Conservation (phyloP, 805 yeast genomes). For the Yarrowia keelungensis region DNA sequence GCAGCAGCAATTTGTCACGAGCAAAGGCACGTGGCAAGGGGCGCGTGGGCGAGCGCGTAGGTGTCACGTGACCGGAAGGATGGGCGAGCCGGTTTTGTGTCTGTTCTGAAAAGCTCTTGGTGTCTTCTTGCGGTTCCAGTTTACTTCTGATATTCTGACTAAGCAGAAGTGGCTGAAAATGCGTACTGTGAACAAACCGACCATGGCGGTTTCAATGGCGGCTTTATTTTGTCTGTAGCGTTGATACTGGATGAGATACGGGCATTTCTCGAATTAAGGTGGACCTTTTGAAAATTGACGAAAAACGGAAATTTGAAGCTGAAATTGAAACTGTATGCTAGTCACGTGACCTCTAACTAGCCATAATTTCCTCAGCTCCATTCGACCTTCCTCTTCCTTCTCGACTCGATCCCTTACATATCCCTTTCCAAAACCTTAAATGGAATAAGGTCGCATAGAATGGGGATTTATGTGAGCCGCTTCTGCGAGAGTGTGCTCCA, state of each 20-base stretch:
- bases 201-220: no score
- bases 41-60: not conserved
- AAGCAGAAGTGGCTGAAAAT: not conserved
- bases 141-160: no score
- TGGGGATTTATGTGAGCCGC: not conserved
- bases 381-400: not conserved
- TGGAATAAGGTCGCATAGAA: not conserved
- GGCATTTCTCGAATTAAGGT: not conserved
- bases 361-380: not conserved
- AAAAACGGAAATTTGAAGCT: not conserved
- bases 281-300: not conserved
- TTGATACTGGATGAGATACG: not conserved
- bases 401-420: not conserved
- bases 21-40: not conserved
- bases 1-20: slow-evolving; percentile 23
- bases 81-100: no score
- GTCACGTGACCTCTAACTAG: not conserved
- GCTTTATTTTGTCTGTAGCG: not conserved
- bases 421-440: not conserved
- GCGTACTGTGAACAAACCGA: not conserved
- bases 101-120: no score
- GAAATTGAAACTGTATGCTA: not conserved
- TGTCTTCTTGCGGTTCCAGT: no score
- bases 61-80: no score
- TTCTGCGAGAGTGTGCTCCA: no score